Evolutionary conservation across 352 stramenopile genomes (phyloP).

Genomic region (Pythium brachiatum): DNA sequence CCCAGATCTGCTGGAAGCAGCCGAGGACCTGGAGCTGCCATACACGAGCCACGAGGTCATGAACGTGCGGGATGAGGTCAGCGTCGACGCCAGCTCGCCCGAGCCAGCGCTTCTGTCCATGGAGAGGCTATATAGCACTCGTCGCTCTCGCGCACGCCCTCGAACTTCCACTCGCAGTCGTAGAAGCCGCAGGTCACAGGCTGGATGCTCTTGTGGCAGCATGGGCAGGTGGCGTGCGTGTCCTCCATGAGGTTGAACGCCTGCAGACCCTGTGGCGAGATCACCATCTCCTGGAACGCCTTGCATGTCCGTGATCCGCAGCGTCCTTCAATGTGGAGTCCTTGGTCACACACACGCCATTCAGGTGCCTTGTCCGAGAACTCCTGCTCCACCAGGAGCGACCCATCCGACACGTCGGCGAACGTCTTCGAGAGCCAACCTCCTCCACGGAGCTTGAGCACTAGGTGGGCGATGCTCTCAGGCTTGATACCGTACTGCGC

Average conservation of each 20-base stretch:
- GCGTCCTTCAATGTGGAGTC: conserved; percentile 35
- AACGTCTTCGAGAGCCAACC: conserved; percentile 28
- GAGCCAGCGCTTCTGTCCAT: conserved; percentile 23
- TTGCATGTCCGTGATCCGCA: conserved; percentile 18
- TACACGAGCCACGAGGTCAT: no score
- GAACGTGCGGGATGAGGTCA: no score
- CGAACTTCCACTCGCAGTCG: conserved; percentile 35
- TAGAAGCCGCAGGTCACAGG: conserved; percentile 34
- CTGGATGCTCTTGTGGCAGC: conserved; percentile 18
- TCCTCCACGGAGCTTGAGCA: conserved; percentile 59
- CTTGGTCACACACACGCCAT: conserved; percentile 19
- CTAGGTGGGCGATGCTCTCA: conserved; percentile 84
- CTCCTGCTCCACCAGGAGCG: conserved; percentile 12
- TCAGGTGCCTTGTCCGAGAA: conserved; percentile 13
- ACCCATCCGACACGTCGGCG: conserved; percentile 23
- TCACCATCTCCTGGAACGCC: conserved; percentile 26
- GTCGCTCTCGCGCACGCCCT: conserved; percentile 15
- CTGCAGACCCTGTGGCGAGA: conserved; percentile 11
- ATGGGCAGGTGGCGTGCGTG: conserved; percentile 14
- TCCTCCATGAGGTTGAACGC: conserved; percentile 29
- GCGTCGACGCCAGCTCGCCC: no score
- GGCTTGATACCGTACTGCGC: conserved; percentile 89
- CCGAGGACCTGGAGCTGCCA: no score
- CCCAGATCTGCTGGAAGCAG: no score
- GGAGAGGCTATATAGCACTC: conserved; percentile 14